Base-by-base conservation (phyloP, 2,329 filamentous ascomycete genomes). In the Alternaria infectoria region DNA sequence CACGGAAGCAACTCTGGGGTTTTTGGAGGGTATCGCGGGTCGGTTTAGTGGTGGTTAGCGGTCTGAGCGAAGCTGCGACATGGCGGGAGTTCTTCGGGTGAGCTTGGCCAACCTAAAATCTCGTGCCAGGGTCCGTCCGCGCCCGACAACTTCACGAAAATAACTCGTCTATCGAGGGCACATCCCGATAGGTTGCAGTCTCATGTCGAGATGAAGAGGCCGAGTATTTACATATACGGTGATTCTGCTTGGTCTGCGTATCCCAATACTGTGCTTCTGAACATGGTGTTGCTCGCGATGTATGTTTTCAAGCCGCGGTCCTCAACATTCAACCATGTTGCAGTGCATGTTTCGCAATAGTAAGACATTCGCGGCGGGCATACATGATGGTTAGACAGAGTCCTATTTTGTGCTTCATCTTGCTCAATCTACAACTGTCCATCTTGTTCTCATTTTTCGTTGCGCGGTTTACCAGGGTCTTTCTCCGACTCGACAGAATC, bases 1-100 rank as follows among this genome's bases (percentile, higher is more conserved):
- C 74, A 76, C 75, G 72, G 70, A 69, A 67, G 66, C 61, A 65
- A 54, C 54, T 63, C 62, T 65, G 60, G 64, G 67, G 61, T 65
- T 62, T 23, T 61, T 59, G 46, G 57, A 59, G 59, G 59, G 59
- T 65, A 60, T 69, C 59, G 67, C 57, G 54, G 60, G 56, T 63
- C 59, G 64, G 45, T 56, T 66, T 68, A 69, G 65, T 69, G 67
- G 61, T 67, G 65, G 66, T 59, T 59, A 55, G 56, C 67, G 62
- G 64, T 57, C 60, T 65, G 67, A 65, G 57, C 63, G 59, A 71
- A 69, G 69, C 67, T 70, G 70, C 68, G 66, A 71, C 64, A 66
- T 55, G 54, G 66, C 68, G 68, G 68, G 56, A 59, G 51, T 68
- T 69, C 67, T 68, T 70, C 66, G 68, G 67, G 25, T 12, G 55